Evolutionary conservation across 352 stramenopile genomes (phyloP), one percentile per base, ranked within the genome.

Genomic region (Phytophthora citricola): DNA sequence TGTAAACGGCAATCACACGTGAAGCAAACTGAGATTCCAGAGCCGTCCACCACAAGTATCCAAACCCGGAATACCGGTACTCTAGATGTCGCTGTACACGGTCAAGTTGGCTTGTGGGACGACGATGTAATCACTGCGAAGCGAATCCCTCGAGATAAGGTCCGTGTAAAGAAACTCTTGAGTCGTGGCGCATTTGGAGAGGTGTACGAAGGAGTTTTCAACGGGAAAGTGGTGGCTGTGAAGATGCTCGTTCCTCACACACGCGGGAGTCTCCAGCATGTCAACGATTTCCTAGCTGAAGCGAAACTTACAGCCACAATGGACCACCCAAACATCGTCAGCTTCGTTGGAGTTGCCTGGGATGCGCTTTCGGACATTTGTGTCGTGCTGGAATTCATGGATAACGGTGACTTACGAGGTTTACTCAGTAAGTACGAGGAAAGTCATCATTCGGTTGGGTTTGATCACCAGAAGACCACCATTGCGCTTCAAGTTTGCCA

Each of bases 361-460:
- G 68, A 84, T 39, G 51, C 66, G 12, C 66, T 85, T 10, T 57
- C 58, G 0, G 76, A 88, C 5, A 24, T 86, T 1, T 73, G 69
- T 27, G 72, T 86, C 14, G 53, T 88, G 20, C 73, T 77, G 5
- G 76, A 86, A 62, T 88, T 73, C 49, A 79, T 88, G 72, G 64
- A 76, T 24, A 76, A 75, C 15, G 79, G 79, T 7, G 74, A 87
- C 31, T 46, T 87, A 31, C 68, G 73, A 15, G 45, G 36, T 5
- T 49, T 85, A 10, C 55, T 87, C 4, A 45, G 52, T n/a, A 66
- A 67, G 11, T 81, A 72, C 29, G 49, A 77, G 17, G 36, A 48
- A 38, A 52, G 31, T 3, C 34, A 52, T 20, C 59, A 52, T 39
- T 65, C 46, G 0, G 39, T 36, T 1, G 71, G 71, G 1, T 78